Base-by-base conservation (phyloP, 306 rosid species). In the Cercis canadensis region DNA sequence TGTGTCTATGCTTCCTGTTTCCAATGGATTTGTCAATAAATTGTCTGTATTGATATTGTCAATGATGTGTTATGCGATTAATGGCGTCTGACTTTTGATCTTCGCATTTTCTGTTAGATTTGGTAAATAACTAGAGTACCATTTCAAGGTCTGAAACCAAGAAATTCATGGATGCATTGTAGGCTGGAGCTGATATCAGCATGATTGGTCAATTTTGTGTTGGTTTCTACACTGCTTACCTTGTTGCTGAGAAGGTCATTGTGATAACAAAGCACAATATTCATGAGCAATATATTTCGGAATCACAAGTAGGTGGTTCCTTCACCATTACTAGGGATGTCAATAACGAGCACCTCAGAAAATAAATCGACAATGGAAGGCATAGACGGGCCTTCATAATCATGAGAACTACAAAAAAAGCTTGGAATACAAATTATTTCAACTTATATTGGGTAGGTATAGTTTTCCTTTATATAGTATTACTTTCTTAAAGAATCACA, bases 161-260 rank as follows among this genome's bases (percentile, higher is more conserved):
- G 77, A 85, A 87, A 41, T 87, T 81, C 60, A 87, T 87, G 92
- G 92, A 87, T 54, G 92, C 88, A 0, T 79, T 87, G 74, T 87
- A 84, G 52, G 81, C 87, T 2, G 89, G 92, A 4, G 88, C 89
- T 1, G 89, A 87, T 43, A 89, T 84, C 15, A 84, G 85, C 78
- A 87, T 87, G 92, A 87, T 87, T 8, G 92, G 92, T 10, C 92
- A 87, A 67, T 87, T 87, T 4, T 87, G 91, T 17, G 88, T 87
- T 24, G 88, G 92, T 29, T 87, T 87, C 65, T 87, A 84, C 70
- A 84, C 89, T 0, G 87, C 89, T 0, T 87, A 87, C 69, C 84
- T 87, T 11, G 92, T 87, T 34, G 80, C 92, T 0, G 92, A 87
- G 63, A 84, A 68, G 72, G 92, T 87, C 3, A 75, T 84, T 41